phyloP scores from a whole-genome alignment of 2,329 filamentous ascomycete species.

The Hymenoscyphus albidus region DNA sequence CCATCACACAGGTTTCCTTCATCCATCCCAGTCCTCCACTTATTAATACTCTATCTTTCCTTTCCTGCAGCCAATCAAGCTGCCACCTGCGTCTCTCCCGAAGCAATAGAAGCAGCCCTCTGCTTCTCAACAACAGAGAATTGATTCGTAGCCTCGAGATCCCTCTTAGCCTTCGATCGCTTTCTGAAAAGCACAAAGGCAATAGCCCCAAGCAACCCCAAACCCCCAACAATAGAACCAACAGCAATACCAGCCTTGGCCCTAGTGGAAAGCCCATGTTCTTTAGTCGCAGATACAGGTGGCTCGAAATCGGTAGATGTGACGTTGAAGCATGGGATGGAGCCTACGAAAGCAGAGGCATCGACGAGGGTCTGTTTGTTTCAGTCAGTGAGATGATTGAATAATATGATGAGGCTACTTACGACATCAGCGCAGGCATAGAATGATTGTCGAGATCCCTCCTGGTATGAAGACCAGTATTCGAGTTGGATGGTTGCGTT shows the following conservation, averaged over 20 bases:
- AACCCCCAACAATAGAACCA: constrained; percentile 27
- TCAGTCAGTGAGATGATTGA: no score
- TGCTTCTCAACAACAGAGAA: constrained; percentile 10
- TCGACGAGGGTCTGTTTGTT: constrained; percentile 37
- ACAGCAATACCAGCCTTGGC: constrained; percentile 31
- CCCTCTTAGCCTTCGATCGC: constrained; percentile 1
- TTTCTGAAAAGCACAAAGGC: constrained; percentile 5
- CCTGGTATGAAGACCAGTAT: constrained; percentile 43
- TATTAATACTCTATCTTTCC: no score
- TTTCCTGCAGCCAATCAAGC: no score
- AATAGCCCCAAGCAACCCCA: constrained; percentile 5
- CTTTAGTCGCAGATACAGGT: constrained; percentile 4
- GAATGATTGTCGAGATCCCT: constrained; percentile 41
- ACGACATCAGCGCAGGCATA: constrained; percentile 49
- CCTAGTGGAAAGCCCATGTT: constrained; percentile 6
- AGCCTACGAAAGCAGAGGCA: constrained; percentile 24
- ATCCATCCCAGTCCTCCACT: no score
- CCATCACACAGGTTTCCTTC: no score
- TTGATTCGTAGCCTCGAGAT: neutral
- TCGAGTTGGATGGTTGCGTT: constrained; percentile 49
- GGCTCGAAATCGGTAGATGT: constrained; percentile 18
- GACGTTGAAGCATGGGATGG: constrained; percentile 21
- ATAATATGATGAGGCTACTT: constrained; percentile 13
- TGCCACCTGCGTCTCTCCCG: constrained; percentile 4
- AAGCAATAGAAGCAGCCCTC: constrained; percentile 4